Evolutionary conservation across 495 filamentous ascomycete genomes (phyloP).

Genomic region (Cryomyces antarcticus): DNA sequence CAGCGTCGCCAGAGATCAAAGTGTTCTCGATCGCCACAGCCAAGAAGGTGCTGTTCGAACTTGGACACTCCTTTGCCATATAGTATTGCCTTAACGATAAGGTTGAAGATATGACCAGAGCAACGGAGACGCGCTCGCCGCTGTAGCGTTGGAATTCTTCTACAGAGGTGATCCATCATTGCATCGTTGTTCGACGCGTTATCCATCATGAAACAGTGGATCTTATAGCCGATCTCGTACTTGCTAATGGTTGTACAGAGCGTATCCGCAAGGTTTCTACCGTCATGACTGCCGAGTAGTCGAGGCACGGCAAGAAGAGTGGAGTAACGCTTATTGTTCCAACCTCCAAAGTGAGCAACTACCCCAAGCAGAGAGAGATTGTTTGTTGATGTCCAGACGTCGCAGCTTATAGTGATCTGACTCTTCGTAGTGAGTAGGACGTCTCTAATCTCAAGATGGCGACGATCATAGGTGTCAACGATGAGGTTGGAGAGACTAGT

Average conservation of each 20-base stretch:
- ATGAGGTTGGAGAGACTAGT: background rate
- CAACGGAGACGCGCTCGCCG: background rate
- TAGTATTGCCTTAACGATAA: conserved; percentile 1
- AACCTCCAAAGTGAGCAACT: conserved; percentile 1
- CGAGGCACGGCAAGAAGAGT: conserved; percentile 1
- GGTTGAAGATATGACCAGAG: conserved; percentile 5
- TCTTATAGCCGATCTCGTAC: background rate
- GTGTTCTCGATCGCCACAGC: background rate
- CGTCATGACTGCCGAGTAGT: conserved; percentile 1
- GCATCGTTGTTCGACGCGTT: conserved; percentile 1
- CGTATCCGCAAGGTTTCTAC: background rate
- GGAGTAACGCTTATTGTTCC: background rate
- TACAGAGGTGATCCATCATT: background rate
- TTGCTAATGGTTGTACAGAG: conserved; percentile 1
- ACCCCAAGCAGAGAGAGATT: background rate
- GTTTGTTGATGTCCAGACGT: conserved; percentile 4
- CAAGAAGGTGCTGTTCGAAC: background rate
- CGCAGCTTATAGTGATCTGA: background rate
- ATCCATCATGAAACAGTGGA: no score
- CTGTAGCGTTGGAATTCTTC: background rate
- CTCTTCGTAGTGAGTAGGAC: background rate
- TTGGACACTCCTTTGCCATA: background rate
- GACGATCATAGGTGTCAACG: background rate
- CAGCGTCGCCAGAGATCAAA: conserved; percentile 1
- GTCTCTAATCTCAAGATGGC: background rate